These are phyloP conservation scores for Pseudophaeomoniella oleicola DNA, from an alignment of 2,329 filamentous ascomycete genomes.

Conservation along the genomic window DNA sequence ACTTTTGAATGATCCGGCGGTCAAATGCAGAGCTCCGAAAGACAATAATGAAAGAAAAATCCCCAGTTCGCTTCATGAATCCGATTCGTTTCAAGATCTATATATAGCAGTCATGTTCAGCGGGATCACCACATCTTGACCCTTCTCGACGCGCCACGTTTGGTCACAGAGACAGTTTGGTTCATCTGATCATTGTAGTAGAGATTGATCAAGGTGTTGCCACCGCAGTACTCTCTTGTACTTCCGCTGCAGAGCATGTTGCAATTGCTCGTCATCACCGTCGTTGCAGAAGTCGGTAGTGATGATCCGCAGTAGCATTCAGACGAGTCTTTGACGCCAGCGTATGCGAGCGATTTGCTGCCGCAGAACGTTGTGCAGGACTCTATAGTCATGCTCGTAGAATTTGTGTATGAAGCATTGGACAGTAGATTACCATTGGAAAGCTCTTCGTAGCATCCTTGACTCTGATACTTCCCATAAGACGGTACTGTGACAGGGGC, in stretches of 20 bases:
- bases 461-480: constrained; percentile 10
- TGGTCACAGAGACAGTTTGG: no score
- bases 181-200: no score
- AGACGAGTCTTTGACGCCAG: constrained; percentile 15
- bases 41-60: no score
- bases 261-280: constrained; percentile 20
- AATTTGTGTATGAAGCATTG: constrained; percentile 2
- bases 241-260: constrained; percentile 32
- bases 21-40: no score
- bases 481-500: no score
- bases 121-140: no score
- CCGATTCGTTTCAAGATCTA: no score
- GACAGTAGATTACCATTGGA: constrained; percentile 5
- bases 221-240: constrained; percentile 17
- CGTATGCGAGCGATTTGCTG: constrained; percentile 6
- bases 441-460: constrained; percentile 14
- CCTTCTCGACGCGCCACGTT: no score
- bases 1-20: no score
- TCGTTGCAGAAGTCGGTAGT: constrained; percentile 15
- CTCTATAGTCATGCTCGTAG: constrained; percentile 13
- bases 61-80: no score
- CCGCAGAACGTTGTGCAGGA: constrained; percentile 13
- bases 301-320: constrained; percentile 13
- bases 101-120: no score
- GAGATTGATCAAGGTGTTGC: no score